phyloP scores from a whole-genome alignment of 495 filamentous ascomycete species.

The Penicillium paxilli region DNA sequence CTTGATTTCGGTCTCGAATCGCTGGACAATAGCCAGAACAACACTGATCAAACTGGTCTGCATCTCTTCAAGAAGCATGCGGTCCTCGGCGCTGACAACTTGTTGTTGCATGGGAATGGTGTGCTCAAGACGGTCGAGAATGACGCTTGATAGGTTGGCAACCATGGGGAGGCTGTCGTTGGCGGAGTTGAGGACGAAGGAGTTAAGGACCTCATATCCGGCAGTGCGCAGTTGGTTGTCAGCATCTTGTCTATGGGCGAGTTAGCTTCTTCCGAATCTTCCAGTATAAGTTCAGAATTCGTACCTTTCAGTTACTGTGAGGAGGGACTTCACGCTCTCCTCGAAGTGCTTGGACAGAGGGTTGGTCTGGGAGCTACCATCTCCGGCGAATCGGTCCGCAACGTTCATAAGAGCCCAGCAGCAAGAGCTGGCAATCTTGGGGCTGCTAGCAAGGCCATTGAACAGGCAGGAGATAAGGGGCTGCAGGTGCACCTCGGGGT shows the following conservation, averaged over 20 bases:
- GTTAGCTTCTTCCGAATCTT: background rate
- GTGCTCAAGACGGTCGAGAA: constrained; percentile 85
- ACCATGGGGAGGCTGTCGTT: constrained; percentile 80
- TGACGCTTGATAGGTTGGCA: constrained; percentile 76
- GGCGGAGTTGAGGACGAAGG: constrained; percentile 86
- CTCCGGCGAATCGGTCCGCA: constrained; percentile 88
- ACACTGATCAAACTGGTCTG: constrained; percentile 93
- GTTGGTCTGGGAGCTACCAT: constrained; percentile 73
- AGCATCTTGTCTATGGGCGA: constrained; percentile 57
- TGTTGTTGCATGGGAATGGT: constrained; percentile 90
- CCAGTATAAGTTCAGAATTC: constrained; percentile 8
- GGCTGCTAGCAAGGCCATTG: constrained; percentile 81
- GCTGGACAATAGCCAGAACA: constrained; percentile 84
- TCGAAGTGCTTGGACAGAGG: constrained; percentile 90
- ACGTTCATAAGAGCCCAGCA: constrained; percentile 99
- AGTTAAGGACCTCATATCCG: constrained; percentile 96
- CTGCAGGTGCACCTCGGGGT: constrained; percentile 76
- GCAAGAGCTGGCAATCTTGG: constrained; percentile 97
- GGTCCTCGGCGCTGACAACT: constrained; percentile 95
- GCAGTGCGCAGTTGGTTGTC: constrained; percentile 95
- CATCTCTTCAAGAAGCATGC: constrained; percentile 92
- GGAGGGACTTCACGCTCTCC: constrained; percentile 80
- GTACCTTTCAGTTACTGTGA: constrained; percentile 79
- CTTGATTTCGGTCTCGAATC: constrained; percentile 86
- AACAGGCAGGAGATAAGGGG: constrained; percentile 87